A percentile compares a stretch with the other conserved stretches of the same genome.
phyloP scores from a whole-genome alignment of 441 rosid genomes.

The Erodium chrysanthum region DNA sequence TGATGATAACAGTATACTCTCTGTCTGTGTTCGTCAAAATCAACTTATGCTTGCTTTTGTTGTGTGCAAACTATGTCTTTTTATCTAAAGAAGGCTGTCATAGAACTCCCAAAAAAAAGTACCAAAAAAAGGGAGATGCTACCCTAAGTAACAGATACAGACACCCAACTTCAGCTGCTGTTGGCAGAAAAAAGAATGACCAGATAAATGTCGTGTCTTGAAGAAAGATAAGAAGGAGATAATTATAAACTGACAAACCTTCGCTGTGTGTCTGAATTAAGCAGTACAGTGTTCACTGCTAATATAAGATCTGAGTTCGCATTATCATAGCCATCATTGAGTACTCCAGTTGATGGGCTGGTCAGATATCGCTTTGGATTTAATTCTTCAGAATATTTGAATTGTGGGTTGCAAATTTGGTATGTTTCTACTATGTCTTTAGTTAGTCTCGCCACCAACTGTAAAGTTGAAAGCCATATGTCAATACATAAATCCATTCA shows the following conservation, averaged over 20 bases:
- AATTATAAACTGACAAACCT: constrained; percentile 43
- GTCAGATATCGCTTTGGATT: constrained; percentile 95
- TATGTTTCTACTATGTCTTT: constrained; percentile 87
- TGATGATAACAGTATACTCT: not conserved
- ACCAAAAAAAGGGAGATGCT: not conserved
- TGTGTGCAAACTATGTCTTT: not conserved
- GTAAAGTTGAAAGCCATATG: constrained; percentile 30
- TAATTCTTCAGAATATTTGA: constrained; percentile 83
- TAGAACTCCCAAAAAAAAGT: not conserved
- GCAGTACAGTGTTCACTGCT: constrained; percentile 58
- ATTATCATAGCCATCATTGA: constrained; percentile 92
- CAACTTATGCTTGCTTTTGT: not conserved
- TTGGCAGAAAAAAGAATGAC: not conserved
- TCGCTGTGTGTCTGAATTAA: constrained; percentile 59
- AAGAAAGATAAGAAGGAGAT: not conserved
- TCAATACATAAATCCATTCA: constrained; percentile 25
- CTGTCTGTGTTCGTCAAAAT: not conserved
- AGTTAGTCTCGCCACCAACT: constrained; percentile 82
- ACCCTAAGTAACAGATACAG: not conserved
- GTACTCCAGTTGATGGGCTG: constrained; percentile 82
- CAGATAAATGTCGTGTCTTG: not conserved
- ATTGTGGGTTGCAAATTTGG: constrained; percentile 79
- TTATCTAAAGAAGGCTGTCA: not conserved
- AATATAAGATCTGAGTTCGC: constrained; percentile 91
- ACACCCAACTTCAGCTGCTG: not conserved